Conservation (phyloP, 441 rosid species). For the Pelargonium fulgidum region DNA sequence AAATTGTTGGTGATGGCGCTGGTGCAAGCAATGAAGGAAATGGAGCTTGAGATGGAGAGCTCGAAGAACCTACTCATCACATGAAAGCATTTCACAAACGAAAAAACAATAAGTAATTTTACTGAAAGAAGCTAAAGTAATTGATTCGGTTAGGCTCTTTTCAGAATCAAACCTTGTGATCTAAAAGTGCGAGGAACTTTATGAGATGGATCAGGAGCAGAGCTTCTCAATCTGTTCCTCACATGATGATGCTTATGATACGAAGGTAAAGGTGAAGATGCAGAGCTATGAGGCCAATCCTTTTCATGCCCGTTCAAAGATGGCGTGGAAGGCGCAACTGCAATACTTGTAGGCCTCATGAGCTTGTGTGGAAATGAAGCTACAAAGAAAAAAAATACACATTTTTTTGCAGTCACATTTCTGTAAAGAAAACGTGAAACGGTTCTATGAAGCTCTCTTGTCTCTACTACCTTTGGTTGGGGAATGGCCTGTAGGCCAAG, state of each 20-base stretch:
- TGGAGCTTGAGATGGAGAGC: slow-evolving; percentile 30
- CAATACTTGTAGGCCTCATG: slow-evolving; percentile 39
- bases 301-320: slow-evolving; percentile 25
- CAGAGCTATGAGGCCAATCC: slow-evolving; percentile 27
- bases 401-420: background rate
- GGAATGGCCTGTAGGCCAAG: slow-evolving; percentile 19
- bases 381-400: slow-evolving; percentile 22
- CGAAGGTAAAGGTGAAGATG: slow-evolving; percentile 28
- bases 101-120: background rate
- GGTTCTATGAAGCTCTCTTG: background rate
- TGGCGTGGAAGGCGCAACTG: slow-evolving; percentile 40
- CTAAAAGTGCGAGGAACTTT: slow-evolving; percentile 18
- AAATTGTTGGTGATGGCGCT: slow-evolving; percentile 26
- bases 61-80: slow-evolving; percentile 28
- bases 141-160: background rate
- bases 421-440: background rate
- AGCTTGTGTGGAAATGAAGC: slow-evolving; percentile 27
- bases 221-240: slow-evolving; percentile 23
- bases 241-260: slow-evolving; percentile 27
- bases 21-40: slow-evolving; percentile 25
- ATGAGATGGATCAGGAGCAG: slow-evolving; percentile 27
- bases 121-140: background rate
- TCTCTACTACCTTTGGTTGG: slow-evolving; percentile 29
- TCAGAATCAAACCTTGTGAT: slow-evolving; percentile 24
- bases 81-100: background rate